These are phyloP conservation scores for Rugosomyces carneus DNA, from an alignment of 1,284 basidiomycete species.

Conservation along the genomic window DNA sequence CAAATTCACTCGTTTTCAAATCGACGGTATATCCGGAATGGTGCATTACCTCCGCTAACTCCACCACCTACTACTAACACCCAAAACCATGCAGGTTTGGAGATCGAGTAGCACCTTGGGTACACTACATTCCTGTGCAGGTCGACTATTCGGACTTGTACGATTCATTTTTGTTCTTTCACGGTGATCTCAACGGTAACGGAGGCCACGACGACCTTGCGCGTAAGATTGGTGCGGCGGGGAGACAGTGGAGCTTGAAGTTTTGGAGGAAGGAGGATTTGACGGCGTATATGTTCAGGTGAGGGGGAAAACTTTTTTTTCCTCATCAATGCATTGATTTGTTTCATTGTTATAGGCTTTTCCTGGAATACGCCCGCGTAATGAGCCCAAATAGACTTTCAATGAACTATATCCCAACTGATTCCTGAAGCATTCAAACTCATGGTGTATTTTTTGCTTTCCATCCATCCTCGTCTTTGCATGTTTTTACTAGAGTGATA, in stretches of 20 bases:
- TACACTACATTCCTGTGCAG: conserved; percentile 59
- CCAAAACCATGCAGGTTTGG: conserved; percentile 27
- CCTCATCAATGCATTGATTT: not conserved
- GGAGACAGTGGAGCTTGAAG: conserved; percentile 48
- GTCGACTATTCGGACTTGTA: conserved; percentile 47
- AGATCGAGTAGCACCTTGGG: conserved; percentile 45
- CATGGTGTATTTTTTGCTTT: too few relatives aligned
- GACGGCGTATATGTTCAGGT: conserved; percentile 60
- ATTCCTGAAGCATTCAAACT: not conserved
- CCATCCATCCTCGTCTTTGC: too few relatives aligned
- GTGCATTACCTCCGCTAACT: conserved; percentile 26
- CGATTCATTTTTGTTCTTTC: conserved; percentile 55
- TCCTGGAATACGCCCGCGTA: conserved; percentile 34
- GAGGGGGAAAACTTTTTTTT: conserved; percentile 9
- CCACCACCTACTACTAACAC: not conserved
- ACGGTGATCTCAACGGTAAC: conserved; percentile 36
- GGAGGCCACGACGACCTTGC: conserved; percentile 49
- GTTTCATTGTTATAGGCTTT: conserved; percentile 9
- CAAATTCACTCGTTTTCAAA: conserved; percentile 61
- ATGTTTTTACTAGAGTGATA: too few relatives aligned
- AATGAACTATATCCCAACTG: not conserved
- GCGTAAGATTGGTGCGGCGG: conserved; percentile 43
- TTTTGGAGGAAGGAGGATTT: conserved; percentile 64
- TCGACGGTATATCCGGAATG: conserved; percentile 67
- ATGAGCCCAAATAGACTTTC: conserved; percentile 33